Conservation (phyloP, 441 rosid genomes). For the Aquilaria agallochum region DNA sequence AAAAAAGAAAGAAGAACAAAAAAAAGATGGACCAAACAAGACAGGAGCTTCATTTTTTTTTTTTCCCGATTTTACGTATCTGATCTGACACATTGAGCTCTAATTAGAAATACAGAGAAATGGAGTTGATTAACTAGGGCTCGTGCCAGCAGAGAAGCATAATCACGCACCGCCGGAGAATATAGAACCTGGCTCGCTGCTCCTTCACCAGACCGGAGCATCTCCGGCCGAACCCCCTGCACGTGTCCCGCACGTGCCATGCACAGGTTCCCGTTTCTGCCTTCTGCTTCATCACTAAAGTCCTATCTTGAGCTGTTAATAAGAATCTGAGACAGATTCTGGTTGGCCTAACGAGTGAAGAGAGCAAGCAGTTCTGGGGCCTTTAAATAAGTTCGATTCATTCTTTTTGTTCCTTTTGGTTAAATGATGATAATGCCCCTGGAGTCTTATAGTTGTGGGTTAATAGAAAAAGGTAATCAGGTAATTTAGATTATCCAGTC, state of each 20-base stretch:
- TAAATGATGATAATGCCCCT: too few species aligned
- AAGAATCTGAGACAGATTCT: too few species aligned
- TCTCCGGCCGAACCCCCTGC: constrained; percentile 36
- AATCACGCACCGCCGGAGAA: constrained; percentile 42
- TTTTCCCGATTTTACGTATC: neutral
- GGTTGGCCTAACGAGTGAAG: too few species aligned
- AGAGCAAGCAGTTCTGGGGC: too few species aligned
- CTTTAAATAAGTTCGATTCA: too few species aligned
- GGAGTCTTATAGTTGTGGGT: too few species aligned
- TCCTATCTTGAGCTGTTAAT: neutral
- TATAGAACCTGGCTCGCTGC: constrained; percentile 45
- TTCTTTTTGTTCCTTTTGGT: too few species aligned
- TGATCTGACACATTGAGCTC: neutral
- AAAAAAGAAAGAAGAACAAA: neutral
- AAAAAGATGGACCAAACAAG: neutral
- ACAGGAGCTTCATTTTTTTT: neutral
- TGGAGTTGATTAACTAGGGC: constrained; percentile 5
- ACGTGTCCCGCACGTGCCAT: constrained; percentile 34
- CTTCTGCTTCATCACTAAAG: constrained; percentile 21
- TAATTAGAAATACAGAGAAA: constrained; percentile 7
- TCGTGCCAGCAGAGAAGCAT: constrained; percentile 54
- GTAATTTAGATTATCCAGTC: too few species aligned
- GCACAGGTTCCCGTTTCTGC: constrained; percentile 22
- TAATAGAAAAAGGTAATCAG: too few species aligned
- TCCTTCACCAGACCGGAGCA: constrained; percentile 43